Base-by-base conservation (phyloP, 148 eudicot species). In the Gaultheria prostrata region DNA sequence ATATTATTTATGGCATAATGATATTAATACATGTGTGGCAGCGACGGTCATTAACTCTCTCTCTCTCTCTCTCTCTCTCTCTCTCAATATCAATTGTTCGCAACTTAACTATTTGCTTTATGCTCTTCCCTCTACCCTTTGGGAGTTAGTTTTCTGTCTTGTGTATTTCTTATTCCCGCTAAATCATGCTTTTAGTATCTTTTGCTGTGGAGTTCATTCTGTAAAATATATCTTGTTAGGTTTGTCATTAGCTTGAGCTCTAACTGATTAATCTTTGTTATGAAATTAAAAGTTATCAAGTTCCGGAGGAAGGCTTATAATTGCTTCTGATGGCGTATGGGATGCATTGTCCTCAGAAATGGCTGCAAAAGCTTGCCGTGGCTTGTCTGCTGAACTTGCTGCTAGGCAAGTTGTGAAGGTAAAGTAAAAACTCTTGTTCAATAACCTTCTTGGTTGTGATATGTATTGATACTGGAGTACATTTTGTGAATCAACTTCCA, bases 241-340 rank as follows among this genome's bases (percentile, higher is more conserved):
- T 12, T 12, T 18, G 9, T 61, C 24, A 0, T 61, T 21, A 24
- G 17, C 32, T 63, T 63, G 70, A 63, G 32, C 32, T 63, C 15
- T 63, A 32, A 63, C 15, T 63, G 11, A 63, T 26, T n/a, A n/a
- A n/a, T 63, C 32, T 63, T 61, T 63, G 4, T 63, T 26, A 63
- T 63, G 32, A 63, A 9, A 63, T 63, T 1, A 63, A 63, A 63
- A 63, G 70, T 26, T 63, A 63, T 94, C 98, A 65, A 93, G 90
- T 87, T 90, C 94, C 76, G 98, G 98, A 50, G 99, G 98, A 82
- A 93, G 98, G 86, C 99, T 97, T 82, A 87, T 97, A 82, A 97
- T 97, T 86, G 99, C 98, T 51, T 95, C 99, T 28, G 99, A 97
- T 89, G 99, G 98, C 78, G 92, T 97, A 33, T 95, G 99, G 99